Base-by-base conservation (phyloP, 2,329 filamentous ascomycete species). In the Colletotrichum lindemuthianum region DNA sequence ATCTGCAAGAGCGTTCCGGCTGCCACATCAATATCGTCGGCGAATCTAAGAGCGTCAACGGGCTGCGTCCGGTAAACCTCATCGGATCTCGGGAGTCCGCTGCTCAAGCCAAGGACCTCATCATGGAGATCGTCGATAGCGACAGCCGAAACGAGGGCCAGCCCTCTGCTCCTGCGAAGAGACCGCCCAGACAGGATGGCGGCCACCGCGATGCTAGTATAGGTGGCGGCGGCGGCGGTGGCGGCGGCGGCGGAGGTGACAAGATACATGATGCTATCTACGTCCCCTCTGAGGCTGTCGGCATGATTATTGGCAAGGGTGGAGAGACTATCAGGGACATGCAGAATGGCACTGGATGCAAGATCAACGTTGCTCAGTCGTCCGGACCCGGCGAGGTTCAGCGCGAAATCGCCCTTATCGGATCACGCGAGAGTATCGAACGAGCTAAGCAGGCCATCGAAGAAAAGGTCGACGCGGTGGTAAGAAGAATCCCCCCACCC, bases 1-100 rank as follows among this genome's bases (percentile, higher is more conserved):
- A 97, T 74, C 83, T 97, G 32, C 94, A 97, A 78, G 93, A 97
- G 76, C 86, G 92, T 67, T 96, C 92, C 71, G 92, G 92, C n/a
- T 97, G 93, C 76, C 94, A 97, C 76, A 93, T 97, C 76, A 97
- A 97, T 77, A 97, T 97, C 72, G 92, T 97, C 44, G 92, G 92
- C 71, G 93, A 97, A 79, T 92, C 92, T 70, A 96, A 97, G 84
- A 97, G 92, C 74, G 87, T 97, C 69, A 96, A 96, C 73, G 93
- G 93, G 48, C 83, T 97, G 67, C 89, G 93, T 54, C 93, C 94
- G 34, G 93, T 97, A 68, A 97, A 97, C 75, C 84, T 97, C 52
- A 97, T 97, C 70, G 93, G 93, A 64, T 89, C 89, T 45, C 86
- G 86, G 45, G 86, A 90, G 71, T 90, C 92, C 56, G 90, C 92